Percentiles rank a stretch among this genome's conserved stretches.
Evolutionary conservation across 192 early-diverging fungal species (phyloP).

Genomic region (Cladochytrium replicatum): DNA sequence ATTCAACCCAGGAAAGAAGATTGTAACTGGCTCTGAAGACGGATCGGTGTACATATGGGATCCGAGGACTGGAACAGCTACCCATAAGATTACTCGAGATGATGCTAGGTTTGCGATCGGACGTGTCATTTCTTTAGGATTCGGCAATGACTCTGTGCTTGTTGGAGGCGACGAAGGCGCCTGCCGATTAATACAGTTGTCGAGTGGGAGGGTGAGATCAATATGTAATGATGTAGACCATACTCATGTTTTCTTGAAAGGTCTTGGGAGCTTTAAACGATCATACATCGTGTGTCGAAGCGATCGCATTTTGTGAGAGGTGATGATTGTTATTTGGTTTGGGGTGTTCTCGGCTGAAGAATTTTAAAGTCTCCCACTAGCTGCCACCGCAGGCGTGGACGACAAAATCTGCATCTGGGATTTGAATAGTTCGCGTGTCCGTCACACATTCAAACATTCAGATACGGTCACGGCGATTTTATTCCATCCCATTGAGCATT

Average conservation of each 20-base stretch:
- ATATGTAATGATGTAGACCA: not conserved
- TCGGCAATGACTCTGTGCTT: constrained; percentile 65
- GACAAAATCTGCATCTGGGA: constrained; percentile 91
- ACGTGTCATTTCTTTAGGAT: constrained; percentile 61
- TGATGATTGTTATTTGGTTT: constrained; percentile 14
- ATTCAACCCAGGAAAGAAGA: constrained; percentile 37
- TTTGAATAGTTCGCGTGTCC: constrained; percentile 65
- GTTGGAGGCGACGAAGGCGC: constrained; percentile 74
- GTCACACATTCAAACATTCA: constrained; percentile 67
- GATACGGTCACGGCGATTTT: no score
- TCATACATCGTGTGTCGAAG: constrained; percentile 76
- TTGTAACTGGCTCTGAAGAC: constrained; percentile 81
- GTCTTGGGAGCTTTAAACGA: constrained; percentile 76
- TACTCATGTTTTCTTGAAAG: constrained; percentile 6
- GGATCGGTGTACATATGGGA: constrained; percentile 82
- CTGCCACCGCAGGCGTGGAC: constrained; percentile 80
- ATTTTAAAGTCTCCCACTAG: constrained; percentile 47
- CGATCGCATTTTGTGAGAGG: constrained; percentile 66
- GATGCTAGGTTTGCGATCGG: constrained; percentile 82
- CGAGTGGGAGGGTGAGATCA: constrained; percentile 51
- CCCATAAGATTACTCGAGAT: constrained; percentile 46
- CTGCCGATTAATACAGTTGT: constrained; percentile 64
- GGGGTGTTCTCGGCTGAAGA: not conserved
- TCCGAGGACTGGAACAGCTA: constrained; percentile 72
- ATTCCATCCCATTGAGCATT: not conserved